Conservation (phyloP, 2,329 filamentous ascomycete genomes). For the Fulvia fulva region DNA sequence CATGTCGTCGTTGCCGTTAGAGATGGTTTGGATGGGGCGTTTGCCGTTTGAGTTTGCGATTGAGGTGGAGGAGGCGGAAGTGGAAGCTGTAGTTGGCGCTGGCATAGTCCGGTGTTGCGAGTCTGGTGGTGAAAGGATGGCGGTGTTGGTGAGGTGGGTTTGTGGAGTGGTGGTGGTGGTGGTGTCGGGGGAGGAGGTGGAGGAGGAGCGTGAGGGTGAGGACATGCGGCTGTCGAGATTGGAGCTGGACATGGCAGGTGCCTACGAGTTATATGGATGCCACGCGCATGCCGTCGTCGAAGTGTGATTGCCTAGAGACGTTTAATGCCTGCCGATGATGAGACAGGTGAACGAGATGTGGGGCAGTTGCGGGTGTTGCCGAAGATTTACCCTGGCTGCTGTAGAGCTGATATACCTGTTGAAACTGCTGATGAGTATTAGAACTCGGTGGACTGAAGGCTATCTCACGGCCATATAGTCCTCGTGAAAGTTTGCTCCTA, state of each 20-base stretch:
- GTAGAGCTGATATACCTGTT: too few relatives aligned
- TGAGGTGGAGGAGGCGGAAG: conserved; percentile 21
- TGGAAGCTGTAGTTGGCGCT: too few relatives aligned
- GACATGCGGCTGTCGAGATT: neutral
- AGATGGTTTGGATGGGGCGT: conserved; percentile 34
- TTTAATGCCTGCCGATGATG: neutral
- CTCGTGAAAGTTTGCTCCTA: too few relatives aligned
- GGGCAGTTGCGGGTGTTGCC: neutral
- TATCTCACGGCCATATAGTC: too few relatives aligned
- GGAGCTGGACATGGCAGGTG: neutral
- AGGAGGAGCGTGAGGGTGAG: neutral
- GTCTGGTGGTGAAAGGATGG: conserved; percentile 54
- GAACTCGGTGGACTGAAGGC: too few relatives aligned
- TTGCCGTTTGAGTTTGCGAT: conserved; percentile 37
- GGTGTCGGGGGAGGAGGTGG: neutral
- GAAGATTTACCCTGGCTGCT: neutral
- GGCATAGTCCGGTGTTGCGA: conserved; percentile 41
- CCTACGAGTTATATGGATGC: neutral
- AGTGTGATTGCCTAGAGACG: neutral
- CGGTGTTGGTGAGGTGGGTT: conserved; percentile 14
- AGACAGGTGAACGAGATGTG: neutral
- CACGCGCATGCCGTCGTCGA: neutral
- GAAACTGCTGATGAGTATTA: too few relatives aligned
- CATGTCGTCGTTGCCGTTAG: conserved; percentile 29
- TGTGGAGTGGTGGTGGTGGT: neutral